Base-by-base conservation (phyloP, 257 asterid genomes). In the Capsicum rhomboideum region DNA sequence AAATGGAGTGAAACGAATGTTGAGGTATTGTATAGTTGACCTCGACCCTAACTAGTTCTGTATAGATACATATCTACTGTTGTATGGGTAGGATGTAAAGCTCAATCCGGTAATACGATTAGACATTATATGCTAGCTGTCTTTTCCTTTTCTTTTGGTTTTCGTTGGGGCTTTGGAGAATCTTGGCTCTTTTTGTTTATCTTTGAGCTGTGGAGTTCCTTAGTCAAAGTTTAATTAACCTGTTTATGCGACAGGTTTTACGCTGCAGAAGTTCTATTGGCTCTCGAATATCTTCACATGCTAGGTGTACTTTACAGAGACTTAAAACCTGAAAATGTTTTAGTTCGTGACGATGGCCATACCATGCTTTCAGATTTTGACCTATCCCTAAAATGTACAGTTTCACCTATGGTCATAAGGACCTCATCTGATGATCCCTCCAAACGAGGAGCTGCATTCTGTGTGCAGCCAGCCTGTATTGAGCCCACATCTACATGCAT, bases 341-440 rank as follows among this genome's bases (percentile, higher is more conserved):
- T 87, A 63, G 90, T 85, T 23, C 88, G 90, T 14, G 90, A 87
- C 9, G 90, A 87, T 79, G 90, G 90, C 34, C 90, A 87, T 69
- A 87, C 85, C 81, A 87, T 87, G 90, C 90, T 87, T 40, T 87
- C 90, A 1, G 90, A 87, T 56, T 87, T 87, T 71, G 90, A 87
- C 72, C 90, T 85, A 56, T 85, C 88, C 84, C 82, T 87, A 31
- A 85, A 84, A 85, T 87, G 90, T 85, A 77, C 88, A 68, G 87
- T 87, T 78, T 87, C 90, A 17, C 90, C 88, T 12, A 87, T 86
- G n/a, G 85, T 87, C 5, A 56, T 87, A 82, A 84, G 82, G 80
- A 79, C 85, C 8, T 82, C 89, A 14, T 81, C 72, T 31, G 71
- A 75, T 77, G 89, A 87, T 67, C 79, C 87, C 64, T 84, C 87